Base-by-base conservation (phyloP, 1,139 yeast genomes). In the Diutina scorzettiae region DNA sequence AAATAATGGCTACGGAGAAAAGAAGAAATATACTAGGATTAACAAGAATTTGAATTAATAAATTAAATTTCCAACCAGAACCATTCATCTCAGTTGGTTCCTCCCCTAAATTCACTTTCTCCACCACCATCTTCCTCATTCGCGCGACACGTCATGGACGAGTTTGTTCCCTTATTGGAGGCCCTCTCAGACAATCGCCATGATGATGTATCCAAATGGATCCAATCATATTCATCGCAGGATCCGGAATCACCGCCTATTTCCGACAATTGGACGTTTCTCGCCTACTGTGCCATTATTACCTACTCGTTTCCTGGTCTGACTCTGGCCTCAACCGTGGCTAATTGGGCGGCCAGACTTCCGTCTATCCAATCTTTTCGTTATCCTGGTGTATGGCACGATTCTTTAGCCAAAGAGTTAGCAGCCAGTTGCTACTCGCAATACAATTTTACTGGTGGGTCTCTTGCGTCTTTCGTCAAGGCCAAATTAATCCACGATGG, bases 401-500 rank as follows among this genome's bases (percentile, higher is more conserved):
- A 14, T 21, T 11, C 29, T 14, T n/a, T n/a, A 4, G 19, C 28
- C 19, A 16, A 8, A 8, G 37, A 32, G 23, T 23, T 23, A 9
- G 39, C 18, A 5, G 2, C 2, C 5, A 7, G n/a, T 2, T 23
- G 27, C 12, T 7, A 5, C 16, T 4, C 14, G 5, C 11, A 23
- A 3, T 23, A 11, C 11, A 8, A 14, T 11, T 34, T 34, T n/a
- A 30, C 33, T 4, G 33, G 16, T 17, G 39, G 28, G 7, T 6
- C 39, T 1, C 1, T 14, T 3, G 9, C 27, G 9, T 21, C 28
- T 9, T 34, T n/a, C 12, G 28, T 34, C 29, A 9, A 23, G 20
- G 39, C 39, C 16, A 34, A 34, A 23, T 16, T 34, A n/a, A n/a
- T 16, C 28, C 39, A 34, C 24, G 39, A 34, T 9, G 27, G 16